Conservation (phyloP, 257 asterid genomes). For the Phtheirospermum japonicum region DNA sequence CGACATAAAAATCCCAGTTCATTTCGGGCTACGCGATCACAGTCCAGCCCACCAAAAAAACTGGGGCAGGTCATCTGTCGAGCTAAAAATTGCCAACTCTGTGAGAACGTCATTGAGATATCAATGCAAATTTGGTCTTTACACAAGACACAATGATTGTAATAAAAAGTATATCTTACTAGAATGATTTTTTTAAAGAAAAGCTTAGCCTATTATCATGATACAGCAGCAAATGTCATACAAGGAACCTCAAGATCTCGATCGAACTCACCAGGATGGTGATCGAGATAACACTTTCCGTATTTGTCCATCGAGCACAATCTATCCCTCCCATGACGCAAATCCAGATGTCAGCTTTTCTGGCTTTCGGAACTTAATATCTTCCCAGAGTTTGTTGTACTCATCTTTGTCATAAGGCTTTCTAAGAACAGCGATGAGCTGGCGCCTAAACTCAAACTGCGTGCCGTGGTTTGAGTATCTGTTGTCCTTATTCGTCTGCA, state of each 20-base stretch:
- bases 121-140: neutral
- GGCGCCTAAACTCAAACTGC: conserved; percentile 33
- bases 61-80: no score
- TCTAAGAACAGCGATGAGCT: conserved; percentile 32
- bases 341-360: conserved; percentile 32
- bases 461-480: neutral
- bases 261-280: conserved; percentile 46
- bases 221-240: no score
- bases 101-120: neutral
- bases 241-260: no score
- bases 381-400: conserved; percentile 35
- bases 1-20: no score
- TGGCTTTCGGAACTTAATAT: conserved; percentile 15
- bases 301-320: neutral
- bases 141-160: neutral
- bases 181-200: neutral
- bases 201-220: no score
- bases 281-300: conserved; percentile 49
- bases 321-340: conserved; percentile 45
- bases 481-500: conserved; percentile 35
- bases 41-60: no score
- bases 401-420: conserved; percentile 40
- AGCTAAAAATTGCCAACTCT: no score
- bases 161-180: neutral
- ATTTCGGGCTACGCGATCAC: no score